Conservation (phyloP, 2,329 filamentous ascomycete species). For the Aspergillus felis region DNA sequence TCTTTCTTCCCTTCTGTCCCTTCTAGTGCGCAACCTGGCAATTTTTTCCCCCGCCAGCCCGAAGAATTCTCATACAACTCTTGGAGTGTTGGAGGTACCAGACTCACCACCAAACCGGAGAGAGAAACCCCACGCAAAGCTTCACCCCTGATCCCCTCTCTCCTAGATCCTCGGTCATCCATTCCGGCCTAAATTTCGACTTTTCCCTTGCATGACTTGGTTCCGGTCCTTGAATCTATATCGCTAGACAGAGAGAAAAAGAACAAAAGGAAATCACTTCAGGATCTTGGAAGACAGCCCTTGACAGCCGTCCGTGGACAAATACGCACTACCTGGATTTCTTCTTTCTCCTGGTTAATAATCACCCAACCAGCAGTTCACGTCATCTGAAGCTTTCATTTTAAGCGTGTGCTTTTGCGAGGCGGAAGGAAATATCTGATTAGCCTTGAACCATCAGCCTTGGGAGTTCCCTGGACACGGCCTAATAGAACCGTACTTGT, state of each 20-base stretch:
- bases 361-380: conserved; percentile 9
- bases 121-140: conserved; percentile 7
- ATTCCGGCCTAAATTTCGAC: conserved; percentile 21
- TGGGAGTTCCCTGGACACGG: conserved; percentile 21
- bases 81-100: conserved; percentile 7
- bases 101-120: conserved; percentile 3
- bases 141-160: neutral
- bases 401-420: conserved; percentile 9
- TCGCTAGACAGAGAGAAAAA: neutral
- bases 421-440: conserved; percentile 13
- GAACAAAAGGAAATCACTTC: conserved; percentile 8
- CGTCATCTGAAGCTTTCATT: conserved; percentile 14
- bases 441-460: conserved; percentile 18
- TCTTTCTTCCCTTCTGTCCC: conserved; percentile 20
- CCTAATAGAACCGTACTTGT: conserved; percentile 21
- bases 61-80: conserved; percentile 5
- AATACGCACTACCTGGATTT: conserved; percentile 15
- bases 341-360: conserved; percentile 9
- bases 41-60: conserved; percentile 8
- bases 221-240: neutral
- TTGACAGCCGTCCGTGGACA: conserved; percentile 13
- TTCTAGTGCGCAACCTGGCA: conserved; percentile 14
- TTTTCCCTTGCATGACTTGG: conserved; percentile 3
- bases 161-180: conserved; percentile 11
- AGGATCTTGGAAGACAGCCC: conserved; percentile 5